Percentiles rank a stretch among this genome's conserved stretches.
These are phyloP conservation scores for Nicotiana obtusifolia DNA, from an alignment of 257 asterid species.

Conservation along the genomic window DNA sequence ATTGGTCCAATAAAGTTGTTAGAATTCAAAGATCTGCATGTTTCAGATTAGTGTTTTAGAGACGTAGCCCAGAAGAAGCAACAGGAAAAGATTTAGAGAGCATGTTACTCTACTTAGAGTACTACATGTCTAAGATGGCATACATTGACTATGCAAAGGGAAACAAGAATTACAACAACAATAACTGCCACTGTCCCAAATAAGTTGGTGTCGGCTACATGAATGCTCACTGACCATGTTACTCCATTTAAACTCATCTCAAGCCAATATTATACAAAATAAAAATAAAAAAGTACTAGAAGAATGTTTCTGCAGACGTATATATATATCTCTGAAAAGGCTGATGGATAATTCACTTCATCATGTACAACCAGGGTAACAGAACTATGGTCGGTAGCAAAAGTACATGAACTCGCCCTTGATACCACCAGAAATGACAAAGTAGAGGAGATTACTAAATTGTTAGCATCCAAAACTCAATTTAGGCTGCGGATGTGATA, in stretches of 20 bases:
- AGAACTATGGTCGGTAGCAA: not conserved
- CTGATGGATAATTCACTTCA: not conserved
- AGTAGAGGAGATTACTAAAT: not conserved
- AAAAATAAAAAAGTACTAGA: not conserved
- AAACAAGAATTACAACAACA: not conserved
- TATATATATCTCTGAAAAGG: not conserved
- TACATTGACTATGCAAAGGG: not conserved
- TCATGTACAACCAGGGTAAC: not conserved
- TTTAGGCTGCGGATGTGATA: not conserved
- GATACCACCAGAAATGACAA: not conserved
- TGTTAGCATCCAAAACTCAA: not conserved
- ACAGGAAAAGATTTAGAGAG: not conserved
- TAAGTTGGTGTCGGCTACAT: not conserved
- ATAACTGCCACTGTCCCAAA: not conserved
- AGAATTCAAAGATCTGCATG: slow-evolving; percentile 61
- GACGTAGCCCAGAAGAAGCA: not conserved
- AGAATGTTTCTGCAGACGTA: not conserved
- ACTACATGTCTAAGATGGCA: not conserved
- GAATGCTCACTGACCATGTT: not conserved
- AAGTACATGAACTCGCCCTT: not conserved
- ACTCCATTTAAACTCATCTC: not conserved
- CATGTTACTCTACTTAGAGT: no score
- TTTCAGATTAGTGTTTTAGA: slow-evolving; percentile 2
- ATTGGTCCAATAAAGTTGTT: slow-evolving; percentile 67
- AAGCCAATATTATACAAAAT: not conserved